These are phyloP conservation scores for Phlegmacium glaucopus DNA, from an alignment of 768 basidiomycete genomes.

Conservation along the genomic window DNA sequence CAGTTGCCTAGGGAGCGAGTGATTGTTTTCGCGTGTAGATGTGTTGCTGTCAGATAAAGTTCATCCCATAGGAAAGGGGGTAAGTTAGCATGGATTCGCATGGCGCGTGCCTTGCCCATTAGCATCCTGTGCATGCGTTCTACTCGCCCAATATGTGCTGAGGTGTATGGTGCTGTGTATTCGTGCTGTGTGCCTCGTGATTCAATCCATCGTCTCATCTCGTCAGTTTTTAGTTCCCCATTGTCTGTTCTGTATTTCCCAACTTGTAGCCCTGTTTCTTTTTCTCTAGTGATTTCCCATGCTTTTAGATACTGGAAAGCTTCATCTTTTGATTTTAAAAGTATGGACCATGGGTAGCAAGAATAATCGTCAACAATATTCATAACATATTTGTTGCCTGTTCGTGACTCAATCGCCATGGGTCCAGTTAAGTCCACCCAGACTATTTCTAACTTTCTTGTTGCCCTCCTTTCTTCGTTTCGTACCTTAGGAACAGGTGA, in stretches of 20 bases:
- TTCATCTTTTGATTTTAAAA: too few species aligned
- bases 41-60: slow-evolving; percentile 25
- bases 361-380: too few species aligned
- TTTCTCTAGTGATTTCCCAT: slow-evolving; percentile 17
- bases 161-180: slow-evolving; percentile 27
- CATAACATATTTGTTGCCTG: too few species aligned
- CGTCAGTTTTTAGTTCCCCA: slow-evolving; percentile 14
- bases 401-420: slow-evolving; percentile 11
- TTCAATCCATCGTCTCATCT: slow-evolving; percentile 11
- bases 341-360: too few species aligned
- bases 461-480: slow-evolving; percentile 18
- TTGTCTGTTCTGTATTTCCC: slow-evolving; percentile 10
- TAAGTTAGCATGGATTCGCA: slow-evolving; percentile 18
- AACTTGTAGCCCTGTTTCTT: slow-evolving; percentile 13
- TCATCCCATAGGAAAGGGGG: slow-evolving; percentile 31
- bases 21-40: slow-evolving; percentile 16
- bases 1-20: slow-evolving; percentile 5
- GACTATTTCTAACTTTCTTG: slow-evolving; percentile 19
- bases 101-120: slow-evolving; percentile 21
- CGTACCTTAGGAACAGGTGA: slow-evolving; percentile 25
- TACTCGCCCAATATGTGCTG: slow-evolving; percentile 29
- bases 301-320: too few species aligned
- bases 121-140: slow-evolving; percentile 31
- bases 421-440: slow-evolving; percentile 24
- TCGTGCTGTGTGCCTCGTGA: slow-evolving; percentile 7